These are phyloP conservation scores for Neurospora sp. DNA, from an alignment of 495 filamentous ascomycete genomes.

Conservation along the genomic window DNA sequence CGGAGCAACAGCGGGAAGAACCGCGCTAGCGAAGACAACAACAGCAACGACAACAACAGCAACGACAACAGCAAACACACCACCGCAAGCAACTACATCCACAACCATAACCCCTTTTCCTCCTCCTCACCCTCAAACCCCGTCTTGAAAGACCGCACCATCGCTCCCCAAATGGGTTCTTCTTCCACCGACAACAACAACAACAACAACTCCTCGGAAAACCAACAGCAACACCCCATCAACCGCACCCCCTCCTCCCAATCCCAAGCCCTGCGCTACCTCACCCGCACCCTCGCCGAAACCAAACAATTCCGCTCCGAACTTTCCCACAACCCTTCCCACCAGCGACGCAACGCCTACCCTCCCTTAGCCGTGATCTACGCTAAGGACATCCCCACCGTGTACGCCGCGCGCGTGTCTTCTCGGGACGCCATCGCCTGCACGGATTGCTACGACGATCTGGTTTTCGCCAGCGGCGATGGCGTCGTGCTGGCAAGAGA, in stretches of 20 bases:
- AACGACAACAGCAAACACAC: not conserved
- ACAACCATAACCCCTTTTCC: not conserved
- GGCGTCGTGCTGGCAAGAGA: slow-evolving; percentile 59
- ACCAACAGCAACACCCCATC: not conserved
- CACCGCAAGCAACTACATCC: not conserved
- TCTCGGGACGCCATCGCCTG: slow-evolving; percentile 54
- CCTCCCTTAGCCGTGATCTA: slow-evolving; percentile 82
- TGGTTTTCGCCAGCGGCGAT: slow-evolving; percentile 80
- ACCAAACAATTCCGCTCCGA: slow-evolving; percentile 65
- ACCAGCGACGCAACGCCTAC: slow-evolving; percentile 58
- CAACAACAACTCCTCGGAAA: slow-evolving; percentile 23
- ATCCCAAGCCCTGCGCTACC: slow-evolving; percentile 51
- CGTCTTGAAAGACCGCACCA: slow-evolving; percentile 30
- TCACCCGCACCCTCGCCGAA: slow-evolving; percentile 62
- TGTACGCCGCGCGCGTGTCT: slow-evolving; percentile 64
- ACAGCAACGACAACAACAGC: not conserved
- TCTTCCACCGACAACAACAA: slow-evolving; percentile 30
- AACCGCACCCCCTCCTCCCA: slow-evolving; percentile 13
- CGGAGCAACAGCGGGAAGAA: slow-evolving; percentile 19
- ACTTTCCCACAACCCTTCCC: slow-evolving; percentile 47
- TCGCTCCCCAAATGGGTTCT: slow-evolving; percentile 39
- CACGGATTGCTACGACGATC: slow-evolving; percentile 74
- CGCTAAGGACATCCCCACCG: slow-evolving; percentile 77
- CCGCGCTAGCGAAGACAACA: not conserved
- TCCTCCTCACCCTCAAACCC: not conserved